Evolutionary conservation across 2,329 filamentous ascomycete species (phyloP), one percentile per base, ranked within the genome.

Genomic region (Fonsecaea nubica): DNA sequence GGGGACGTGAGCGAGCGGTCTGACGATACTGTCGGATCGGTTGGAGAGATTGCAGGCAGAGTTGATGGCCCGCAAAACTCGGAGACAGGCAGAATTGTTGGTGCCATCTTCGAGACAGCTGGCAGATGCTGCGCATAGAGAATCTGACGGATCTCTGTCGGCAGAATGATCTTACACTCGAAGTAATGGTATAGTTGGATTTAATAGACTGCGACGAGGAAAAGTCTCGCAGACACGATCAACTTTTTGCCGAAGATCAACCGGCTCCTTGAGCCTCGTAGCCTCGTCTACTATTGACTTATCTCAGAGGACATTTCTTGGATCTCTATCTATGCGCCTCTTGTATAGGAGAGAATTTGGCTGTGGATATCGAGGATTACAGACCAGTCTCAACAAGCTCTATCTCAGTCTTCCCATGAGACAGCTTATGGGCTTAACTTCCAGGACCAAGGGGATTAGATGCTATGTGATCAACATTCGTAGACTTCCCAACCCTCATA

Each of bases 41-140:
- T 30, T 71, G 63, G 30, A 72, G 67, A 61, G 52, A 58, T 68
- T 69, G 70, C 21, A 73, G 54, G 63, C 72, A 73, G 40, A 40
- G 60, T 48, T 67, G 71, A 64, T 73, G 72, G 5, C 63, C 65
- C n/a, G 56, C 58, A 36, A 72, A 72, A 52, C 64, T 70, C 30
- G 72, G 69, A 35, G 72, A 73, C 40, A 64, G 70, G 40, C 67
- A 72, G 54, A 74, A 74, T 40, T 72, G 70, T 58, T 72, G 71
- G 38, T 74, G 72, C 72, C 72, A 74, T 72, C 72, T 67, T 67
- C 69, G 64, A 35, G 71, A 74, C 21, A 72, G 69, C 56, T 66
- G 70, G 61, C 71, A 73, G 32, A 73, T 69, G 35, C 64, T 62
- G 59, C 70, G 69, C 71, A 73, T 73, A 63, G 63, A 64, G 64